phyloP scores from a whole-genome alignment of 345 rosid genomes.

The Populus deltoides region DNA sequence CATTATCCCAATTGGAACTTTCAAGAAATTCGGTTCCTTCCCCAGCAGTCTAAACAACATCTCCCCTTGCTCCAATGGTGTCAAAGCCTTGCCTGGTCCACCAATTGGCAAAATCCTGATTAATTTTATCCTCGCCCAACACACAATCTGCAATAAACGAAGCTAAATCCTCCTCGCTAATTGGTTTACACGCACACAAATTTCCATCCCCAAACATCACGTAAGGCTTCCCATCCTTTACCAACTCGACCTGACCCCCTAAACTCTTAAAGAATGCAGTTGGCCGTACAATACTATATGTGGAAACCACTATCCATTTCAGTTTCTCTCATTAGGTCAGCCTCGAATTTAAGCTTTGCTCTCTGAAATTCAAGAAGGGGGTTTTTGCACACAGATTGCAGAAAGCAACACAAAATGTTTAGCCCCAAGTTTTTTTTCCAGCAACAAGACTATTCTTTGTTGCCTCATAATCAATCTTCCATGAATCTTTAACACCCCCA shows the following conservation, averaged over 20 bases:
- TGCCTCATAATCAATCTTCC: conserved; percentile 93
- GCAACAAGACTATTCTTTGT: conserved; percentile 81
- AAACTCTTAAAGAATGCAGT: conserved; percentile 93
- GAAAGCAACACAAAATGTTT: conserved; percentile 81
- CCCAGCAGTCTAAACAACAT: conserved; percentile 68
- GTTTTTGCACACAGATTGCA: conserved; percentile 91
- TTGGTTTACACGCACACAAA: conserved; percentile 91
- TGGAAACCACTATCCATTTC: conserved; percentile 42
- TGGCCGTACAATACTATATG: conserved; percentile 86
- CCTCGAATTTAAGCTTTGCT: conserved; percentile 84
- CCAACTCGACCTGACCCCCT: conserved; percentile 92
- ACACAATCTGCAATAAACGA: conserved; percentile 76
- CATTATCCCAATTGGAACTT: conserved; percentile 89
- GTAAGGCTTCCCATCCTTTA: conserved; percentile 92
- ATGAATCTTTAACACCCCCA: conserved; percentile 88
- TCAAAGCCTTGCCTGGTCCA: conserved; percentile 89
- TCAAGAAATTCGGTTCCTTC: conserved; percentile 81
- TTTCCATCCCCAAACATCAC: conserved; percentile 97
- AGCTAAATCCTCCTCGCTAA: conserved; percentile 86
- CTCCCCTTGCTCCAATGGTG: conserved; percentile 90
- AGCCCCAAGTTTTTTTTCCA: conserved; percentile 71
- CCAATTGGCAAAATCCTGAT: conserved; percentile 79
- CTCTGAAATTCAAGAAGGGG: conserved; percentile 85
- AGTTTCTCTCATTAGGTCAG: conserved; percentile 53
- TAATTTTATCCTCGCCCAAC: conserved; percentile 66